Base-by-base conservation (phyloP, 2,329 filamentous ascomycete genomes). In the Colletotrichum caudatum region DNA sequence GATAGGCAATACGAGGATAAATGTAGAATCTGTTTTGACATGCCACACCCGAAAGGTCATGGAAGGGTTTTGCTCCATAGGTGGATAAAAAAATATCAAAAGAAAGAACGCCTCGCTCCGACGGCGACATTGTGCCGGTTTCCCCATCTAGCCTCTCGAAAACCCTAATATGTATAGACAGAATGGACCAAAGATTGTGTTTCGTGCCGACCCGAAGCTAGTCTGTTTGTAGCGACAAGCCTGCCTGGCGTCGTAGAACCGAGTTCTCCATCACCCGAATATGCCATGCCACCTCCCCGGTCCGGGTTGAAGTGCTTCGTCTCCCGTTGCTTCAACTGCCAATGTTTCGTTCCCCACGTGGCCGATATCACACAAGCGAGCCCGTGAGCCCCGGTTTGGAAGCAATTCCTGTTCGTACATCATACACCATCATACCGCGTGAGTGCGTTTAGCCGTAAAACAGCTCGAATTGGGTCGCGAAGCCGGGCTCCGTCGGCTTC, bases 401-500 rank as follows among this genome's bases (percentile, higher is more conserved):
- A 66, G 68, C 57, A 62, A 46, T 57, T 66, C 56, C 53, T 61
- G 44, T 74, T 72, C 71, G 68, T 73, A 66, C 62, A 72, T 71
- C 70, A 35, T 72, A 63, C 65, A 69, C 70, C 60, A 59, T 71
- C 58, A 51, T 69, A 37, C 44, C 9, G 63, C 73, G 23, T 60
- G 58, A 59, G 63, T 56, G 54, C 44, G 29, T 51, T 82, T 75
- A 84, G 56, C 82, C 82, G 66, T 80, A 82, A 29, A 78, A 76
- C 29, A 84, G 77, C 26, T 82, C 78, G 56, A 83, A 84, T 16
- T 77, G 77, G 5, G 81, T 80, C 74, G 77, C 75, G 71, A 83
- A 79, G 53, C 84, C 85, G 20, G 82, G 80, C 67, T 82, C 79
- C 3, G 87, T 89, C 46, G 85, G 83, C 72, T 83, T 82, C 1